Conservation (phyloP, 768 basidiomycete species). For the Agrocybe praecox region DNA sequence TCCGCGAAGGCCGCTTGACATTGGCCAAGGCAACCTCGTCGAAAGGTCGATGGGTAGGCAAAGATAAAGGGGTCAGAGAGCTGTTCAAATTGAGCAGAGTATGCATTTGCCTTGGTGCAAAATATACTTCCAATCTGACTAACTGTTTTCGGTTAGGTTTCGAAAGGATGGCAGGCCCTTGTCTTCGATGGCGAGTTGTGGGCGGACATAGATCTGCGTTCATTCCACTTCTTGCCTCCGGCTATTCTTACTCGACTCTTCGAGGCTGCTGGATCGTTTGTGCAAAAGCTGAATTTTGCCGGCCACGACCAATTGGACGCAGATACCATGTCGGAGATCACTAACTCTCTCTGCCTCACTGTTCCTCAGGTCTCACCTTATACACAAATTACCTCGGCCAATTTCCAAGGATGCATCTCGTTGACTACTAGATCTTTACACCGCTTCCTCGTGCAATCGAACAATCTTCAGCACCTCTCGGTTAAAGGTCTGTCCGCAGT, state of each 20-base stretch:
- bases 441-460: conserved; percentile 67
- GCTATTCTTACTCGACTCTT: conserved; percentile 56
- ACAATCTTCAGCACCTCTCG: conserved; percentile 54
- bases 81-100: conserved; percentile 82
- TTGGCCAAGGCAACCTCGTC: conserved; percentile 60
- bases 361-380: conserved; percentile 35
- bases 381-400: conserved; percentile 73
- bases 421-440: conserved; percentile 72
- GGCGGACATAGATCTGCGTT: conserved; percentile 60
- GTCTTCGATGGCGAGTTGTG: conserved; percentile 90
- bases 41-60: conserved; percentile 74
- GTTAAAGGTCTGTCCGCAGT: conserved; percentile 72
- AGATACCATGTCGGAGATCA: conserved; percentile 51
- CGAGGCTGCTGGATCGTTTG: conserved; percentile 62
- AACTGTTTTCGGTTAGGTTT: conserved; percentile 54
- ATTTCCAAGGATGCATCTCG: conserved; percentile 71
- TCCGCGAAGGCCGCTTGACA: conserved; percentile 58
- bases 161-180: conserved; percentile 72
- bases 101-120: conserved; percentile 30
- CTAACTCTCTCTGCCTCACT: conserved; percentile 54
- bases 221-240: conserved; percentile 61
- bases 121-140: conserved; percentile 4
- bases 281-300: conserved; percentile 59
- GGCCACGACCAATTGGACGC: conserved; percentile 60
- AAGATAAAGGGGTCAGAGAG: conserved; percentile 73